A percentile compares a stretch with the other conserved stretches of the same genome.
These are phyloP conservation scores for Ogataea salicorniae DNA, from an alignment of 805 yeast species.

Conservation along the genomic window DNA sequence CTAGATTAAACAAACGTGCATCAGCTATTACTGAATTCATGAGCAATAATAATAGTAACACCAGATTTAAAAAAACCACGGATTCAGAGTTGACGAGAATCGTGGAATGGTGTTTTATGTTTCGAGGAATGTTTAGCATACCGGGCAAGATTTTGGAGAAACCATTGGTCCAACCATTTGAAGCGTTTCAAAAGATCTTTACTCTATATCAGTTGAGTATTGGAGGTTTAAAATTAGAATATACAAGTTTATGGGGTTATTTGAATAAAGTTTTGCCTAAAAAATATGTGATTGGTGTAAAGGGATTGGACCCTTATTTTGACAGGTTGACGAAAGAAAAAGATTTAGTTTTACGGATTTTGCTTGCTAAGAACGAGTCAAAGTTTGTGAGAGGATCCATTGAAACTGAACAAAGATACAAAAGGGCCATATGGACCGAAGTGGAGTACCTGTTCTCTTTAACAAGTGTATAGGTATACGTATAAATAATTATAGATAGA, in stretches of 20 bases:
- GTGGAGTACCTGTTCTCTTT: conserved; percentile 12
- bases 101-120: conserved; percentile 29
- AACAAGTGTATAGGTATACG: background rate
- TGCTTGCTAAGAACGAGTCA: conserved; percentile 41
- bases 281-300: conserved; percentile 11
- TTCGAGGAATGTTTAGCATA: conserved; percentile 23
- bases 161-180: conserved; percentile 17
- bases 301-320: conserved; percentile 39
- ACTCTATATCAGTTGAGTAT: conserved; percentile 11
- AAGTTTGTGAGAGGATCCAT: conserved; percentile 21
- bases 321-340: conserved; percentile 36
- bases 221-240: conserved; percentile 14
- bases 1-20: conserved; percentile 15
- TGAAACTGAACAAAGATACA: conserved; percentile 27
- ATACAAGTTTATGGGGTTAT: conserved; percentile 21
- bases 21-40: conserved; percentile 9
- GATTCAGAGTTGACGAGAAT: conserved; percentile 24
- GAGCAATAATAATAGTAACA: background rate
- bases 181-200: conserved; percentile 15
- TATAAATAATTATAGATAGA: background rate
- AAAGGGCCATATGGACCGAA: conserved; percentile 25
- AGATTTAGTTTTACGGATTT: conserved; percentile 65
- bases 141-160: conserved; percentile 24
- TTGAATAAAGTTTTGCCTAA: conserved; percentile 16
- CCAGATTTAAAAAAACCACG: conserved; percentile 15